These are phyloP conservation scores for Phytophthora pini DNA, from an alignment of 352 stramenopile genomes.

Conservation along the genomic window DNA sequence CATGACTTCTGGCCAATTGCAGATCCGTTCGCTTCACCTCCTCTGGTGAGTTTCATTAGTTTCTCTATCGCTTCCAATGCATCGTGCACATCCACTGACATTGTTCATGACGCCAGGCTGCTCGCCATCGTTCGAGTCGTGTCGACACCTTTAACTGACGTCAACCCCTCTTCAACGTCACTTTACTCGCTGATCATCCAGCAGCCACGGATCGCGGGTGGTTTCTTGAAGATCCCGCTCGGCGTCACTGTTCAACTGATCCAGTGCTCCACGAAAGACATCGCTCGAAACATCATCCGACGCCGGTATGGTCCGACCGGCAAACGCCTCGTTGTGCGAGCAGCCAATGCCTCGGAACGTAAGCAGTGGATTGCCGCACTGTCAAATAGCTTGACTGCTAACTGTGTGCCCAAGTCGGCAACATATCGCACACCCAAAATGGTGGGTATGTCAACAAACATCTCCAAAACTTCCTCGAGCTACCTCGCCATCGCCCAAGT, in stretches of 20 bases:
- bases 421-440: neutral
- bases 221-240: constrained; percentile 13
- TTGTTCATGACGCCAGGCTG: constrained; percentile 4
- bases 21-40: constrained; percentile 13
- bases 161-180: neutral
- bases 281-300: constrained; percentile 19
- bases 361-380: constrained; percentile 1
- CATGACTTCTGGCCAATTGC: constrained; percentile 21
- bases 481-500: neutral
- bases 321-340: constrained; percentile 13
- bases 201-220: constrained; percentile 12
- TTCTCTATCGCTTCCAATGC: neutral
- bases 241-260: constrained; percentile 4
- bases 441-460: neutral
- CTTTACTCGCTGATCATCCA: constrained; percentile 13
- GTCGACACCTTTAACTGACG: neutral
- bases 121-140: constrained; percentile 9
- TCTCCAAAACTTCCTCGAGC: neutral
- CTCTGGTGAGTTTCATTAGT: constrained; percentile 12
- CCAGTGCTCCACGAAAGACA: constrained; percentile 6
- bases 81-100: neutral
- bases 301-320: constrained; percentile 10
- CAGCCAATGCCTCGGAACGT: constrained; percentile 2
- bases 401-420: too few relatives aligned
- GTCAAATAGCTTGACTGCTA: neutral